Percentiles rank a stretch among this genome's conserved stretches.
Evolutionary conservation across 768 basidiomycete genomes (phyloP).

Genomic region (Mycena floridula): DNA sequence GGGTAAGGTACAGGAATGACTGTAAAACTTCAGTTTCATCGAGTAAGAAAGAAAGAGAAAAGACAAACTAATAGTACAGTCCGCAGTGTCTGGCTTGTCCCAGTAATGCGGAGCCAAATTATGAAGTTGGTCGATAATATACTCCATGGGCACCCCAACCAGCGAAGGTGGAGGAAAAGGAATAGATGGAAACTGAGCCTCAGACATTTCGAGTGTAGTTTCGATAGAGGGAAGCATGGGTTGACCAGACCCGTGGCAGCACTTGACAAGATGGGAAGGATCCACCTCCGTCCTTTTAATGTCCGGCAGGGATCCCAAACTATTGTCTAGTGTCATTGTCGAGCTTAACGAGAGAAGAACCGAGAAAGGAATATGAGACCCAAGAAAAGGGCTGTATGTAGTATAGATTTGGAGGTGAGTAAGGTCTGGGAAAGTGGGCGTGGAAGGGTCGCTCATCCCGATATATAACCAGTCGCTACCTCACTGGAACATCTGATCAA

Average conservation of each 20-base stretch:
- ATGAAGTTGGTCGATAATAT: constrained; percentile 66
- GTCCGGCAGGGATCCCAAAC: constrained; percentile 14
- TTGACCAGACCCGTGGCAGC: constrained; percentile 37
- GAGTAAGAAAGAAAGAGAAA: not conserved
- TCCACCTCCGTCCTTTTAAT: constrained; percentile 24
- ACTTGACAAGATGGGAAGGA: constrained; percentile 21
- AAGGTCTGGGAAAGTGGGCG: not conserved
- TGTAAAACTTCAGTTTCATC: constrained; percentile 13
- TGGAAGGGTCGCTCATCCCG: not conserved
- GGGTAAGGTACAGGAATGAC: constrained; percentile 46
- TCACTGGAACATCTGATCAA: constrained; percentile 4
- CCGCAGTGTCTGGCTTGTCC: constrained; percentile 69
- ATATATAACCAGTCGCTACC: constrained; percentile 1
- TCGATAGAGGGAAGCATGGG: constrained; percentile 18
- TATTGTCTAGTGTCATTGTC: constrained; percentile 27
- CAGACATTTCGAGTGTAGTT: constrained; percentile 9
- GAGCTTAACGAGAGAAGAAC: constrained; percentile 12
- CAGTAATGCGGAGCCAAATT: constrained; percentile 62
- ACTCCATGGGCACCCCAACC: constrained; percentile 61
- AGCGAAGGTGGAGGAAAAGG: constrained; percentile 62
- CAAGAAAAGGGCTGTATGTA: constrained; percentile 16
- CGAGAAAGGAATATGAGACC: constrained; percentile 26
- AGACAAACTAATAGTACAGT: constrained; percentile 68
- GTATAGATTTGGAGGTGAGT: constrained; percentile 11
- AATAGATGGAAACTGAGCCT: constrained; percentile 40